A percentile compares a stretch with the other conserved stretches of the same genome.
Conservation (phyloP, 169 alveolate species). For the Nephromyces sp. region DNA sequence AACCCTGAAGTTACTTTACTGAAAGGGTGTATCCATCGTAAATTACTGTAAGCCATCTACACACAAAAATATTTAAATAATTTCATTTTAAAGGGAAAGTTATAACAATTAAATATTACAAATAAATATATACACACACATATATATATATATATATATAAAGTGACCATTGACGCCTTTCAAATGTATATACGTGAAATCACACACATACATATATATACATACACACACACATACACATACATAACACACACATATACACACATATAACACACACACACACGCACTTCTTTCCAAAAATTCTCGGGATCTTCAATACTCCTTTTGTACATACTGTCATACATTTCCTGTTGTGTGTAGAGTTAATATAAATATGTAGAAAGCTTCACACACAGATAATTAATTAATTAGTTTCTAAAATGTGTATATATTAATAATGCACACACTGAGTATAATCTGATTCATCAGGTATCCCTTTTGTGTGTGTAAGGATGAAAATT, state of each 20-base stretch:
- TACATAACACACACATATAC: background rate
- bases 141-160: background rate
- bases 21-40: background rate
- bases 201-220: background rate
- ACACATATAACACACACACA: background rate
- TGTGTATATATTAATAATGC: background rate
- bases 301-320: slow-evolving; percentile 24
- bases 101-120: background rate
- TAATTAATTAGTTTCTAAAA: background rate
- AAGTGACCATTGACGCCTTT: background rate
- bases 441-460: background rate
- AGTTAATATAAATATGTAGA: background rate
- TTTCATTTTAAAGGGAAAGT: background rate
- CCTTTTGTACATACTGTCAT: slow-evolving; percentile 29
- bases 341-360: slow-evolving; percentile 19
- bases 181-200: background rate
- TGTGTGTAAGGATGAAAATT: background rate
- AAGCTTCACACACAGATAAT: background rate
- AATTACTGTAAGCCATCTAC: background rate
- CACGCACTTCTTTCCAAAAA: slow-evolving; percentile 32
- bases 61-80: background rate
- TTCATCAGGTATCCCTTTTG: background rate
- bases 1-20: background rate
- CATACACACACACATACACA: background rate
- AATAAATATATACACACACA: background rate